Base-by-base conservation (phyloP, 768 basidiomycete genomes). In the Sporobolomyces roseus region DNA sequence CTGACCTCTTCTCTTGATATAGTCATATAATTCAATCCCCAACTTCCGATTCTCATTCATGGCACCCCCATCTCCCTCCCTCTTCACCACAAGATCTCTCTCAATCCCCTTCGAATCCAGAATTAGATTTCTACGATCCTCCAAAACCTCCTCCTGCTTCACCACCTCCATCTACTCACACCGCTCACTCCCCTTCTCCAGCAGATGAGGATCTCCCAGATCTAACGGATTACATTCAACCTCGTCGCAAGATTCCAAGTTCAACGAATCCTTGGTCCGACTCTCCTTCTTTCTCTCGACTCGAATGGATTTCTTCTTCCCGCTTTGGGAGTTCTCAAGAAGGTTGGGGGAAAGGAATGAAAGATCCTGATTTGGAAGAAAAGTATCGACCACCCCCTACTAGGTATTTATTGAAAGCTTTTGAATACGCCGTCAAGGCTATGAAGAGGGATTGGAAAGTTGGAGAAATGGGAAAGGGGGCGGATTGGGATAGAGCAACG, bases 351-450 rank as follows among this genome's bases (percentile, higher is more conserved):
- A 46, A 48, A 17, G 17, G 12, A 16, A 27, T 41, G 29, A 38
- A 21, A 5, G 55, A 52, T 14, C 64, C 64, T 29, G 0, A 16
- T 17, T 3, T 6, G 54, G 0, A 13, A 25, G 19, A 19, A 29
- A 16, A n/a, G n/a, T 30, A 36, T 45, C 29, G 7, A 8, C 3
- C 2, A 1, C 69, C 69, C 2, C 69, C 69, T 0, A 61, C 69
- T 19, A n/a, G 36, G 43, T 54, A 48, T n/a, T 27, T 71, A 2
- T 23, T 65, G 36, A 60, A 58, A 27, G 69, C 69, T n/a, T 59
- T 66, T 61, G 69, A 71, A 60, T 71, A 46, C 33, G 35, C 69
- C 2, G 65, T 55, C 13, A 48, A 25, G 45, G 21, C 12, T 30
- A 48, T 25, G 19, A 12, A 33, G 30, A 48, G 23, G 21, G 60